Percentiles rank a stretch among this genome's conserved stretches.
These are phyloP conservation scores for Neurospora sp. DNA, from an alignment of 495 filamentous ascomycete species.

Conservation along the genomic window DNA sequence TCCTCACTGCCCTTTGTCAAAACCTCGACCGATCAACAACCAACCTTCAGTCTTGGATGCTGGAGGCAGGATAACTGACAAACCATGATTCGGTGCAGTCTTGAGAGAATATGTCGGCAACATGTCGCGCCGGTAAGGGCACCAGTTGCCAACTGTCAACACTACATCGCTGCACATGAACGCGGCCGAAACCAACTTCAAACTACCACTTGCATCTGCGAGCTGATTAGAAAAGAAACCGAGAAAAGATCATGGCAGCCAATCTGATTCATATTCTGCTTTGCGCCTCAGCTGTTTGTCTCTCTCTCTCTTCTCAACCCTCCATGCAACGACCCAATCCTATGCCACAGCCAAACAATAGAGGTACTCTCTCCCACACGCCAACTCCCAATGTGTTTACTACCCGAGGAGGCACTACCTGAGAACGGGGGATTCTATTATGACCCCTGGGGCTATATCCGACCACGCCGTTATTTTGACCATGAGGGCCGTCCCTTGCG, in stretches of 20 bases:
- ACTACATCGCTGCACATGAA: neutral
- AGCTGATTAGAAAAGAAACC: neutral
- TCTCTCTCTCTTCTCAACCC: neutral
- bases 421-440: neutral
- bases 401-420: neutral
- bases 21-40: neutral
- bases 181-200: neutral
- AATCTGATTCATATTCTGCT: neutral
- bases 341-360: neutral
- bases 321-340: neutral
- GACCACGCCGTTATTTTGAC: neutral
- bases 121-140: neutral
- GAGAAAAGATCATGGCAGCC: rapidly evolving
- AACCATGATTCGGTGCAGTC: neutral
- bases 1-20: neutral
- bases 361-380: neutral
- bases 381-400: neutral
- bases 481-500: neutral
- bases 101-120: neutral
- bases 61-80: neutral
- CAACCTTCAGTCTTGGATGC: neutral
- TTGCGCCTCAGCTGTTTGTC: neutral
- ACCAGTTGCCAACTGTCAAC: neutral
- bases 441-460: neutral
- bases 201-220: neutral